A percentile compares a stretch with the other conserved stretches of the same genome.
Evolutionary conservation across 305 asterid species (phyloP).

Genomic region (Plantago coronopus): DNA sequence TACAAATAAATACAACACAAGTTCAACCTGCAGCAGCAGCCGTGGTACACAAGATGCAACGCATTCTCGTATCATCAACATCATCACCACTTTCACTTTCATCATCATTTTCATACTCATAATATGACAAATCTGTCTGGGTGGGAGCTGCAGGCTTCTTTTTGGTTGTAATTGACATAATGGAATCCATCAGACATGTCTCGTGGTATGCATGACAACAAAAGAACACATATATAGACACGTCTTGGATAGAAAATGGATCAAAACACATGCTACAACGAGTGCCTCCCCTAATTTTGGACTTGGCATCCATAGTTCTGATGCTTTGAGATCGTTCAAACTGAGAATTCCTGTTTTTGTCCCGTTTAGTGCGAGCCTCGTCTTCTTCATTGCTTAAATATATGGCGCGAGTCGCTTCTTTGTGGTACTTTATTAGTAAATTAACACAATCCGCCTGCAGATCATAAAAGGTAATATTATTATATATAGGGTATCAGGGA

Average conservation of each 20-base stretch:
- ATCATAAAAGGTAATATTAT: conserved; percentile 1
- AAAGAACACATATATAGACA: conserved; percentile 63
- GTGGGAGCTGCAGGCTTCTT: conserved; percentile 43
- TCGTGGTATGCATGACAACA: conserved; percentile 91
- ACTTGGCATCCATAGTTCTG: conserved; percentile 63
- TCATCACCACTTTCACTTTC: conserved; percentile 35
- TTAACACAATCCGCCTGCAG: conserved; percentile 90
- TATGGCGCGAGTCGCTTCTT: conserved; percentile 89
- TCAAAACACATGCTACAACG: conserved; percentile 97
- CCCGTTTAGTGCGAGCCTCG: conserved; percentile 46
- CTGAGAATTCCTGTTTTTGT: conserved; percentile 34
- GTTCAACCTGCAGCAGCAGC: conserved; percentile 83
- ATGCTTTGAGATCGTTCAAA: conserved; percentile 46
- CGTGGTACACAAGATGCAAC: conserved; percentile 93
- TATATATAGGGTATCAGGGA: no score
- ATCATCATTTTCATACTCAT: conserved; percentile 45
- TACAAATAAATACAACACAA: conserved; percentile 8
- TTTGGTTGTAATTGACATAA: conserved; percentile 42
- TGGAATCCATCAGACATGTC: conserved; percentile 78
- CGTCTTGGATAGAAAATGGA: conserved; percentile 71
- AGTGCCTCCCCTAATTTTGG: conserved; percentile 72
- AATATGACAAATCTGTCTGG: conserved; percentile 41
- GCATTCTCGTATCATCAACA: conserved; percentile 54
- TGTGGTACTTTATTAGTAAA: conserved; percentile 74
- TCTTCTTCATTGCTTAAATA: conserved; percentile 74